Percentiles rank a stretch among this genome's conserved stretches.
Conservation (phyloP, 192 early-diverging fungal genomes). For the Mortierella antarctica region DNA sequence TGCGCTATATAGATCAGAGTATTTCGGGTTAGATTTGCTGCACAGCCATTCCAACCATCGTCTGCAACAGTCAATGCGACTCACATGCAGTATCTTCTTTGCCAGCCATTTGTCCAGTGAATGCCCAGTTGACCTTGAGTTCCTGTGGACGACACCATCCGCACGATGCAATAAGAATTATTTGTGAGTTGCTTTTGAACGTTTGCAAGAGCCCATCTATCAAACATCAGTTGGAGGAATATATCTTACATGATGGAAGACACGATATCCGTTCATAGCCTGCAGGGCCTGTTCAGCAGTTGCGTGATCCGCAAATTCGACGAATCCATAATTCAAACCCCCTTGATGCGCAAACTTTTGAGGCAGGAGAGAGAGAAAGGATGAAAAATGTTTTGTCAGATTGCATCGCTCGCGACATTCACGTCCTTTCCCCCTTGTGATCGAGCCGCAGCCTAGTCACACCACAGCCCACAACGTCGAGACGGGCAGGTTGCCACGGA, state of each 20-base stretch:
- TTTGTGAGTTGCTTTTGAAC: background rate
- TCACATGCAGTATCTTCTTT: constrained; percentile 77
- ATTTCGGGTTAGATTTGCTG: background rate
- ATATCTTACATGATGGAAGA: constrained; percentile 67
- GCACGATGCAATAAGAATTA: too few relatives aligned
- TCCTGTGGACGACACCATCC: constrained; percentile 54
- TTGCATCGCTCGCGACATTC: too few relatives aligned
- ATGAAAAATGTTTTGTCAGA: too few relatives aligned
- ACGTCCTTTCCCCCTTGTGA: too few relatives aligned
- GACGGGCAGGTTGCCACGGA: too few relatives aligned
- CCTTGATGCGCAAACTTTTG: constrained; percentile 67
- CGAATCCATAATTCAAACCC: constrained; percentile 90
- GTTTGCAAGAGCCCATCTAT: background rate
- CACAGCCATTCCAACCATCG: background rate
- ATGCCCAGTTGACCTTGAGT: constrained; percentile 78
- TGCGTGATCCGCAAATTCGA: constrained; percentile 80
- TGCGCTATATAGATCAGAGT: constrained; percentile 58
- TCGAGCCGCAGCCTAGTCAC: too few relatives aligned
- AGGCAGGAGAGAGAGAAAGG: background rate
- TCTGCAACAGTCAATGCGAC: background rate
- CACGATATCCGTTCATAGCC: constrained; percentile 75
- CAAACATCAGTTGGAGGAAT: constrained; percentile 1
- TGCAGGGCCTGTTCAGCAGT: constrained; percentile 79
- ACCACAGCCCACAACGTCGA: too few relatives aligned
- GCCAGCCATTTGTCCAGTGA: constrained; percentile 56